A percentile compares a stretch with the other conserved stretches of the same genome.
phyloP scores from a whole-genome alignment of 345 rosid species.

The Sisymbrium irio region DNA sequence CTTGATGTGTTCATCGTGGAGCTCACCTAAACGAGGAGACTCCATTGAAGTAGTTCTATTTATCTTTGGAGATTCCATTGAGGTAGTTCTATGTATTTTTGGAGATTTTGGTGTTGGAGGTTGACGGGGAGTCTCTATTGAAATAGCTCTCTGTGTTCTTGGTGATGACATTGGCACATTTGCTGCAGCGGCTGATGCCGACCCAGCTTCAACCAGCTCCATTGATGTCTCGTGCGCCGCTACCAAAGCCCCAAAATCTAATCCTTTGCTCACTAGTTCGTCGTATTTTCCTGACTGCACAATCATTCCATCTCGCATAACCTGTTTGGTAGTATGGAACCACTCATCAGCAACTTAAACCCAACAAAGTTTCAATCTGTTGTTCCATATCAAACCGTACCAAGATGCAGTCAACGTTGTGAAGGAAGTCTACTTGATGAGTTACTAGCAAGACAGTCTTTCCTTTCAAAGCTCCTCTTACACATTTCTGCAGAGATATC shows the following conservation, averaged over 20 bases:
- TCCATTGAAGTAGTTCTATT: slow-evolving; percentile 31
- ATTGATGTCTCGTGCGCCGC: slow-evolving; percentile 87
- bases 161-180: slow-evolving; percentile 39
- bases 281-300: slow-evolving; percentile 84
- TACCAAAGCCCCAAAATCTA: slow-evolving; percentile 73
- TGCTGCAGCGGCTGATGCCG: slow-evolving; percentile 19
- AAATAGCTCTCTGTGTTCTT: slow-evolving; percentile 23
- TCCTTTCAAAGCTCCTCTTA: slow-evolving; percentile 77
- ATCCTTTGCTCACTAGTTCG: slow-evolving; percentile 49
- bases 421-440: slow-evolving; percentile 95
- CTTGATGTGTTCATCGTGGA: slow-evolving; percentile 44
- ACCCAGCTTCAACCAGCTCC: slow-evolving; percentile 73
- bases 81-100: slow-evolving; percentile 27
- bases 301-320: slow-evolving; percentile 93
- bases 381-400: slow-evolving; percentile 27
- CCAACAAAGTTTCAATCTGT: neutral
- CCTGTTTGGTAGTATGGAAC: slow-evolving; percentile 45
- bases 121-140: slow-evolving; percentile 22
- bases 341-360: slow-evolving; percentile 9
- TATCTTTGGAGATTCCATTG: slow-evolving; percentile 29
- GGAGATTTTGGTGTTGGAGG: slow-evolving; percentile 35
- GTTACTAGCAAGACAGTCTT: slow-evolving; percentile 90
- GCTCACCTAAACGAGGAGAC: slow-evolving; percentile 40
- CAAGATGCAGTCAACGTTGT: slow-evolving; percentile 77
- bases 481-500: slow-evolving; percentile 57